phyloP scores from a whole-genome alignment of 2,329 filamentous ascomycete genomes.

The Colletotrichum salicis region DNA sequence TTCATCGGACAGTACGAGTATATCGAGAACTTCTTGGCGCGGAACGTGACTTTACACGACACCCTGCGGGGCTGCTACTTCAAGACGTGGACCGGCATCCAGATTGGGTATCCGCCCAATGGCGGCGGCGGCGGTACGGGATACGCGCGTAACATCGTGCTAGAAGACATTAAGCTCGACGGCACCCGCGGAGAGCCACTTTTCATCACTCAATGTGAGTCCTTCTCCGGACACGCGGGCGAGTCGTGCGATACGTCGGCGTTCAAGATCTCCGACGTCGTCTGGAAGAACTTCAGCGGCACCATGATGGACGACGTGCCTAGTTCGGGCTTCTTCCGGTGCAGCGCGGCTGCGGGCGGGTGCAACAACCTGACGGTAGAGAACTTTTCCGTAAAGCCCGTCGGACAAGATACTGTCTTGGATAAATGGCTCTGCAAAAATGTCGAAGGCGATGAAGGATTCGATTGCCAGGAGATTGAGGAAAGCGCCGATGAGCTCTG shows the following conservation, averaged over 20 bases:
- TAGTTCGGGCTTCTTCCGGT: conserved; percentile 44
- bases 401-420: conserved; percentile 33
- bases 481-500: conserved; percentile 18
- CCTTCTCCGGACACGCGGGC: conserved; percentile 47
- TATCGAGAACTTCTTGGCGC: conserved; percentile 59
- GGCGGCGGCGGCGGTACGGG: conserved; percentile 67
- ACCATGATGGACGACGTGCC: conserved; percentile 41
- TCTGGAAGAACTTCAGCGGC: conserved; percentile 43
- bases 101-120: conserved; percentile 64
- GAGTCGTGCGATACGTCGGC: conserved; percentile 47
- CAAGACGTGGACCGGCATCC: conserved; percentile 68
- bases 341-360: conserved; percentile 45
- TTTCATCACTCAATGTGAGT: conserved; percentile 49
- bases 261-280: conserved; percentile 44
- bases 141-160: conserved; percentile 44
- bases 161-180: conserved; percentile 45
- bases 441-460: conserved; percentile 39
- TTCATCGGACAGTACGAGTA: conserved; percentile 59
- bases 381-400: conserved; percentile 39
- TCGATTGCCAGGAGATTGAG: conserved; percentile 37
- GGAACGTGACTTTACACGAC: conserved; percentile 57
- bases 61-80: conserved; percentile 62
- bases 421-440: conserved; percentile 44
- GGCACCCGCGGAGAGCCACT: conserved; percentile 44
- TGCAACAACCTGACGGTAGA: conserved; percentile 44